Evolutionary conservation across 352 stramenopile genomes (phyloP), one percentile per base, ranked within the genome.

Genomic region (Phytophthora fragariae): DNA sequence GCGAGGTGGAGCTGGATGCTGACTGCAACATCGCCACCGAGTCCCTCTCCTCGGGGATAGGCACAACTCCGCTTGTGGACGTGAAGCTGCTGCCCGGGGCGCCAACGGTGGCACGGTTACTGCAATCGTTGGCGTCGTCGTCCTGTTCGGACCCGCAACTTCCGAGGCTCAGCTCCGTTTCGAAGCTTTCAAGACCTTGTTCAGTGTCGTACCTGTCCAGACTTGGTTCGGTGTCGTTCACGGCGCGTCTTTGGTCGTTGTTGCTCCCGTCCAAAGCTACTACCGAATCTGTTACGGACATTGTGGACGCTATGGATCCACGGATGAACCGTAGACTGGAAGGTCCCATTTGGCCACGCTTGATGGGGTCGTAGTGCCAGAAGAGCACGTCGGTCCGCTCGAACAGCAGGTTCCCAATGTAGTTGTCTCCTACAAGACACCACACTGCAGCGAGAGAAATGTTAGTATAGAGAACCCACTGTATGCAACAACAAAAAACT

Each of bases 401-500:
- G 54, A 81, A 83, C 17, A 85, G 46, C 37, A 72, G 55, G 37
- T 83, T 83, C 10, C 79, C 79, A 12, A 80, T 24, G 58, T 78
- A 81, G 46, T 85, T 85, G 37, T 81, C 76, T 12, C 79, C 79
- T 59, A 81, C 75, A 54, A 85, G 60, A 54, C 75, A 85, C 79
- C 79, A 85, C 75, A 85, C 79, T 85, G 31, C 10, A 57, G 2
- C n/a, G 29, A 35, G 27, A 46, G 0, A 62, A 50, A 33, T 61
- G 9, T 7, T 61, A 50, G 15, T 12, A 11, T 50, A 11, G 5
- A 50, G 8, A 50, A 44, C 10, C 0, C 9, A 37, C 14, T 8
- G n/a, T 29, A n/a, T 9, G 6, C 15, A 21, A 11, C 19, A 21
- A 49, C 12, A 47, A 58, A 19, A 47, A 58, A 19, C 2, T 15